A percentile compares a stretch with the other conserved stretches of the same genome.
Conservation (phyloP, 495 filamentous ascomycete genomes). For the Ramalina intermedia region DNA sequence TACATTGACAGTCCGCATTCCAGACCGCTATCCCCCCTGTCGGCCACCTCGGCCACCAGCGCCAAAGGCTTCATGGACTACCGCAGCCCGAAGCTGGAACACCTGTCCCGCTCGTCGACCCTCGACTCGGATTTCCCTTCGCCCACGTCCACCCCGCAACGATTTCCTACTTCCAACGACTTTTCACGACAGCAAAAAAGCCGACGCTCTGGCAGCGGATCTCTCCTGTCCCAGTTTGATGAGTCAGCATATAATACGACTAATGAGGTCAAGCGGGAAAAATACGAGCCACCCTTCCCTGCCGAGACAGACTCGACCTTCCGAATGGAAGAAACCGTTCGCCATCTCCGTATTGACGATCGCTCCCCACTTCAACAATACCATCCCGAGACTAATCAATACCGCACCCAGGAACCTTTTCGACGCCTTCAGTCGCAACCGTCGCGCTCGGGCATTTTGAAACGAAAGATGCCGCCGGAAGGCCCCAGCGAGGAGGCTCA, state of each 20-base stretch:
- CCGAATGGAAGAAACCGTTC: constrained; percentile 50
- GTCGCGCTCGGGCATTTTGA: constrained; percentile 20
- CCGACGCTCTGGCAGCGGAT: constrained; percentile 38
- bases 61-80: constrained; percentile 27
- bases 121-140: constrained; percentile 26
- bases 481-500: constrained; percentile 49
- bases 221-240: constrained; percentile 27
- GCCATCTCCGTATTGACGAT: constrained; percentile 47
- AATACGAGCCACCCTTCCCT: constrained; percentile 48
- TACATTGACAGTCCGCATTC: constrained; percentile 27
- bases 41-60: constrained; percentile 5
- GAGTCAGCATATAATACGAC: constrained; percentile 17
- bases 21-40: constrained; percentile 29
- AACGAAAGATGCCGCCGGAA: constrained; percentile 45
- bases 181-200: constrained; percentile 22
- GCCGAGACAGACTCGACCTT: constrained; percentile 46
- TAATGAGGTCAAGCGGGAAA: constrained; percentile 35
- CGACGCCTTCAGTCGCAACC: constrained; percentile 24
- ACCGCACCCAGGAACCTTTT: neutral
- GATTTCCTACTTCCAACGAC: constrained; percentile 12
- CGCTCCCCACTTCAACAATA: constrained; percentile 26
- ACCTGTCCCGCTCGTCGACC: constrained; percentile 30
- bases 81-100: constrained; percentile 37
- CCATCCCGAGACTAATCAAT: constrained; percentile 8
- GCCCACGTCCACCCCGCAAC: constrained; percentile 22